These are phyloP conservation scores for Pythium rhizo-oryzae DNA, from an alignment of 352 stramenopile genomes.

Conservation along the genomic window DNA sequence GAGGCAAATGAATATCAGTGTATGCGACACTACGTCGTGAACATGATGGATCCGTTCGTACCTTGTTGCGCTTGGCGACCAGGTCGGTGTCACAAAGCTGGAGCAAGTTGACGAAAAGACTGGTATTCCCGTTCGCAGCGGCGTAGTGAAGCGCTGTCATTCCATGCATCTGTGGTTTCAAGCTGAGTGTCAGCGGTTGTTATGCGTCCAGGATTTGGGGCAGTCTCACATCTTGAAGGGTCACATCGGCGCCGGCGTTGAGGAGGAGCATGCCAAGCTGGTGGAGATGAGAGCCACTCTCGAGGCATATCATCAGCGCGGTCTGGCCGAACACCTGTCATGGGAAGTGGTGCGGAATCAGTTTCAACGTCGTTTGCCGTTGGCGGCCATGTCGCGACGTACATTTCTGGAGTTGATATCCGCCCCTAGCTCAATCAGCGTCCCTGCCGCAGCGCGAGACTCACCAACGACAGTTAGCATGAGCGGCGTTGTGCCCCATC, in stretches of 20 bases:
- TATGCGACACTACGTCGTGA: background rate
- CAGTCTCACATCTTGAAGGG: conserved; percentile 59
- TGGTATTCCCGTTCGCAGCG: conserved; percentile 52
- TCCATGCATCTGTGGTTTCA: conserved; percentile 47
- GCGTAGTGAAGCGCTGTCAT: conserved; percentile 79
- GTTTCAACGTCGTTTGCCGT: background rate
- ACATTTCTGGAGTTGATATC: conserved; percentile 75
- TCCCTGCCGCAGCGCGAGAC: conserved; percentile 54
- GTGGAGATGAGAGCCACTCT: conserved; percentile 59
- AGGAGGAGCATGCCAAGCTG: conserved; percentile 78
- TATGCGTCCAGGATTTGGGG: too few relatives aligned
- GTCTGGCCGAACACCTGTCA: conserved; percentile 76
- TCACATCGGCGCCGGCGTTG: conserved; percentile 60
- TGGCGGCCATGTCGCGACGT: background rate
- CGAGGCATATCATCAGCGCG: conserved; percentile 66
- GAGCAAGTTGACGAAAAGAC: conserved; percentile 65
- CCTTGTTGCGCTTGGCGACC: conserved; percentile 61
- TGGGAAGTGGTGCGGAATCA: background rate
- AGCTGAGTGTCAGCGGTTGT: background rate
- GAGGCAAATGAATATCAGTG: background rate
- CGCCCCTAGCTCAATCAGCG: conserved; percentile 73
- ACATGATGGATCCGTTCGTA: conserved; percentile 21
- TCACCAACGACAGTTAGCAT: conserved; percentile 82
- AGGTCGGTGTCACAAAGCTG: conserved; percentile 61
- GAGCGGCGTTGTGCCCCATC: conserved; percentile 75